phyloP scores from a whole-genome alignment of 129 eudicot genomes.

The Apium graveolens region DNA sequence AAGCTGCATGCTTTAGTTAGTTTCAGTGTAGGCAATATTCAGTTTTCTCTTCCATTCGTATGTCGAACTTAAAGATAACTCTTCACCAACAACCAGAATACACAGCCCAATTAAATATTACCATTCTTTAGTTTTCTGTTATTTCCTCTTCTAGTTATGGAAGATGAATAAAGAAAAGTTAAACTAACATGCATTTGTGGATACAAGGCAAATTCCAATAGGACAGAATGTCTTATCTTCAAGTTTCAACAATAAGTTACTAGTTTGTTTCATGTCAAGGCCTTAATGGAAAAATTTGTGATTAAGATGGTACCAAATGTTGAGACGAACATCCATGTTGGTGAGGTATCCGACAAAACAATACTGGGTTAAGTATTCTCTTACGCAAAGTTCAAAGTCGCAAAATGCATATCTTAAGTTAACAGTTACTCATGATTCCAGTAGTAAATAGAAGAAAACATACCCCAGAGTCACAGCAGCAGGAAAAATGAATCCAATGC shows the following conservation, averaged over 20 bases:
- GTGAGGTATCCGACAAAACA: neutral
- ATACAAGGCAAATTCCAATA: neutral
- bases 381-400: neutral
- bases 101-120: neutral
- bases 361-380: neutral
- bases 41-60: neutral
- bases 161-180: neutral
- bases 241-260: neutral
- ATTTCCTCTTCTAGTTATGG: neutral
- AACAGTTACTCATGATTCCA: neutral
- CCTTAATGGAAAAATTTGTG: neutral
- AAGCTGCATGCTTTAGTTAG: neutral
- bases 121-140: neutral
- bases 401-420: neutral
- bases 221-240: neutral
- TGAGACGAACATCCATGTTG: neutral
- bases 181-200: neutral
- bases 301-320: neutral
- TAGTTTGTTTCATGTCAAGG: neutral
- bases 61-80: neutral
- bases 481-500: constrained; percentile 75
- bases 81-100: neutral
- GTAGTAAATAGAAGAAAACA: constrained; percentile 7
- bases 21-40: neutral
- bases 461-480: constrained; percentile 81